A percentile compares a stretch with the other conserved stretches of the same genome.
phyloP scores from a whole-genome alignment of 2,329 filamentous ascomycete species.

The Colletotrichum scovillei region DNA sequence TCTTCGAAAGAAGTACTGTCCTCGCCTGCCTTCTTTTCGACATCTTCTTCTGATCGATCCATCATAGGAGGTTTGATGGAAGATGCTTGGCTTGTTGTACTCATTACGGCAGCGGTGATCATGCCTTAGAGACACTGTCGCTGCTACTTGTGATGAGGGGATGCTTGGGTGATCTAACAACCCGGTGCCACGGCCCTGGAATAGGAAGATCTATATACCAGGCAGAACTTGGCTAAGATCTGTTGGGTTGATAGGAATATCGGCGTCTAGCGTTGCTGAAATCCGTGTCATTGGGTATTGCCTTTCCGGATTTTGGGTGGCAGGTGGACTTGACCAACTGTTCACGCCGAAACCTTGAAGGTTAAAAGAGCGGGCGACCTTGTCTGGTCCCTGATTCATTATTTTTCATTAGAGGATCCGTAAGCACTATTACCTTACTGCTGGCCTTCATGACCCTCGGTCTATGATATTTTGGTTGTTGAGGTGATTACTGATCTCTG shows the following conservation, averaged over 20 bases:
- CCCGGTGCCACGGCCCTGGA: too few relatives aligned
- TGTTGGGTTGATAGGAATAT: too few relatives aligned
- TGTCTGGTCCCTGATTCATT: too few relatives aligned
- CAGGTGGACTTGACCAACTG: not conserved
- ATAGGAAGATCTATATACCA: not conserved
- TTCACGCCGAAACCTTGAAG: not conserved
- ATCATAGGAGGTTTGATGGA: not conserved
- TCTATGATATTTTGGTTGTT: not conserved
- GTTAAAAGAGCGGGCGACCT: not conserved
- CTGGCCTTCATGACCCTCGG: not conserved
- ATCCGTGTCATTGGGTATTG: not conserved
- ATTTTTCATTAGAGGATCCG: too few relatives aligned
- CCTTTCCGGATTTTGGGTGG: not conserved
- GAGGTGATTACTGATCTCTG: not conserved
- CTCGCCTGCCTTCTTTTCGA: conserved; percentile 1
- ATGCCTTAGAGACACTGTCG: too few relatives aligned
- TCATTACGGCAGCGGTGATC: not conserved
- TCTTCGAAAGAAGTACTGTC: conserved; percentile 10
- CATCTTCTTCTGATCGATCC: not conserved
- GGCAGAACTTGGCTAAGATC: too few relatives aligned
- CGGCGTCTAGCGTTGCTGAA: not conserved
- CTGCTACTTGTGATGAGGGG: too few relatives aligned
- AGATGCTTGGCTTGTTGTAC: not conserved
- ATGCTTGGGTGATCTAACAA: too few relatives aligned
- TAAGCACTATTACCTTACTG: not conserved